A percentile compares a stretch with the other conserved stretches of the same genome.
Evolutionary conservation across 495 filamentous ascomycete genomes (phyloP).

Genomic region (Pyrenopolyporus hunteri): DNA sequence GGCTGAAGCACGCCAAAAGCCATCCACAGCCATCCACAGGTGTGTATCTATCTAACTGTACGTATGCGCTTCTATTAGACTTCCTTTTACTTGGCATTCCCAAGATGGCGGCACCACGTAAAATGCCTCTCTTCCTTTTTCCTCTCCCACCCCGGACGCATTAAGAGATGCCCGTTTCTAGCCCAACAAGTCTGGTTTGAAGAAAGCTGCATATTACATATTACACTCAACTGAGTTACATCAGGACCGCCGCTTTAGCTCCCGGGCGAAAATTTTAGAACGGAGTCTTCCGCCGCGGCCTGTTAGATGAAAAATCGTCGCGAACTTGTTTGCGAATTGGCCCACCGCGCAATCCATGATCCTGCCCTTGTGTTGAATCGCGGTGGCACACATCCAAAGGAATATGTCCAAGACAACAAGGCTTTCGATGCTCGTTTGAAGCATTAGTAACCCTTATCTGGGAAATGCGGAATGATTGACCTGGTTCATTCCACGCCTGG

Average conservation of each 20-base stretch:
- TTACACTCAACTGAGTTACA: constrained; percentile 35
- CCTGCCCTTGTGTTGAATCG: constrained; percentile 21
- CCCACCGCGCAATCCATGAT: constrained; percentile 12
- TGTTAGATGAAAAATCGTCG: background rate
- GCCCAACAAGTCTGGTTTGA: constrained; percentile 33
- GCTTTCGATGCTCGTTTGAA: constrained; percentile 15
- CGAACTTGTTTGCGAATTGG: constrained; percentile 28
- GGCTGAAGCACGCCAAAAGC: too few relatives aligned
- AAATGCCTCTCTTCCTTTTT: constrained; percentile 25
- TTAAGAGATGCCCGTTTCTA: constrained; percentile 33
- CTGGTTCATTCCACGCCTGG: constrained; percentile 11
- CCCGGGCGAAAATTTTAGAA: constrained; percentile 20
- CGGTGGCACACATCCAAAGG: constrained; percentile 25
- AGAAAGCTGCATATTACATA: constrained; percentile 24
- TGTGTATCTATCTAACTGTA: background rate
- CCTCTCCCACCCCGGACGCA: constrained; percentile 25
- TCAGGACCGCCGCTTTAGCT: constrained; percentile 36
- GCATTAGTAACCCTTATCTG: too few relatives aligned
- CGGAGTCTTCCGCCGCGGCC: constrained; percentile 20
- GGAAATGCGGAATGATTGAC: constrained; percentile 4
- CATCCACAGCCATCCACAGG: constrained; percentile 2
- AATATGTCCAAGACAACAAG: constrained; percentile 25
- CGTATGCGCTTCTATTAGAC: constrained; percentile 31
- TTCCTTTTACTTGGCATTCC: constrained; percentile 40
- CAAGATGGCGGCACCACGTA: constrained; percentile 39